These are phyloP conservation scores for Aspergillus ellipticus DNA, from an alignment of 495 filamentous ascomycete genomes.

Conservation along the genomic window DNA sequence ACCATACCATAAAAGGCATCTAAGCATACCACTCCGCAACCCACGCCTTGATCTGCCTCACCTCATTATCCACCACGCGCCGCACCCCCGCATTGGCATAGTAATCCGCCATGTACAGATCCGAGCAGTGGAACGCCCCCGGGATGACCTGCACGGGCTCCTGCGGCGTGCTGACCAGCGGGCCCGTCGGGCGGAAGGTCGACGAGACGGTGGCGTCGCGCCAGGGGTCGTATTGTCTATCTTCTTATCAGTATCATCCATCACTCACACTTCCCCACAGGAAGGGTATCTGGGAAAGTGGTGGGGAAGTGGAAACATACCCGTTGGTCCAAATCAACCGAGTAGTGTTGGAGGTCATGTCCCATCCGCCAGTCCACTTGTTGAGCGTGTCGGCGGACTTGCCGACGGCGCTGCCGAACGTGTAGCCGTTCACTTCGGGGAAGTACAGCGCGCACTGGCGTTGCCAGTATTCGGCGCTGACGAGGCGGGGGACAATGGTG, in stretches of 20 bases:
- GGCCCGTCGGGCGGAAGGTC: slow-evolving; percentile 50
- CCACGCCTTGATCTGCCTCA: slow-evolving; percentile 49
- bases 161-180: slow-evolving; percentile 36
- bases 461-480: slow-evolving; percentile 54
- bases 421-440: slow-evolving; percentile 47
- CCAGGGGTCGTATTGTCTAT: slow-evolving; percentile 58
- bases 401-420: slow-evolving; percentile 47
- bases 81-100: slow-evolving; percentile 30
- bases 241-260: too few relatives aligned
- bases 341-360: slow-evolving; percentile 44
- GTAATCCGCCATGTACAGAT: slow-evolving; percentile 46
- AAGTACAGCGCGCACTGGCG: slow-evolving; percentile 58
- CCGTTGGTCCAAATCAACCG: slow-evolving; percentile 62
- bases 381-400: slow-evolving; percentile 55
- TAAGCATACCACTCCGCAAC: slow-evolving; percentile 41
- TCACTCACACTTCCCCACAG: too few relatives aligned
- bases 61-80: slow-evolving; percentile 36
- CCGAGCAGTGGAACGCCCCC: slow-evolving; percentile 51
- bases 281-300: too few relatives aligned
- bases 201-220: slow-evolving; percentile 49
- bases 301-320: slow-evolving; percentile 22
- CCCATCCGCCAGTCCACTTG: slow-evolving; percentile 57
- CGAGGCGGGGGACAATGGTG: slow-evolving; percentile 54
- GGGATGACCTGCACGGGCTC: slow-evolving; percentile 54
- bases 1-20: background rate